phyloP scores from a whole-genome alignment of 306 rosid species.

The Malus orientalis region DNA sequence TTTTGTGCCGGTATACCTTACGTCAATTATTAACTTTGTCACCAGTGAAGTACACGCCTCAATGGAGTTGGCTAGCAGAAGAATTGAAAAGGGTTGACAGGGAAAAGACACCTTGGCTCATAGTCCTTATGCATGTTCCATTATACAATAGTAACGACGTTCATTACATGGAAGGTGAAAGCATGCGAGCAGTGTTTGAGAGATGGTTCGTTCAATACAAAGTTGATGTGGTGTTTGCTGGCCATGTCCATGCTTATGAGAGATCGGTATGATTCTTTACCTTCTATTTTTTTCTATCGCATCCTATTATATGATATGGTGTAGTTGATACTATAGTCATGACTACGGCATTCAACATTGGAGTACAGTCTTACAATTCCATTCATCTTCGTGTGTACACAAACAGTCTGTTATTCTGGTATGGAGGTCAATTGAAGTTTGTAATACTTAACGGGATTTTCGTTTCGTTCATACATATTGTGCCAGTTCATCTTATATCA shows the following conservation, averaged over 20 bases:
- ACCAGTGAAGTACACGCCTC: slow-evolving; percentile 93
- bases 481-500: neutral
- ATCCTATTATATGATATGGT: neutral
- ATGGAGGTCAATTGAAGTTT: neutral
- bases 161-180: slow-evolving; percentile 94
- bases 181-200: slow-evolving; percentile 77
- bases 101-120: slow-evolving; percentile 92
- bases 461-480: neutral
- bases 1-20: neutral
- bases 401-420: neutral
- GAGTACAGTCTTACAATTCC: neutral
- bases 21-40: neutral
- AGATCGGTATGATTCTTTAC: slow-evolving; percentile 63
- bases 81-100: slow-evolving; percentile 74
- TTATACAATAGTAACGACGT: slow-evolving; percentile 74
- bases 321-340: neutral
- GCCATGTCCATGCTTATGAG: slow-evolving; percentile 98
- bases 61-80: slow-evolving; percentile 56
- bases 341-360: neutral
- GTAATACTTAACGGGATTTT: neutral
- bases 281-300: too few species aligned
- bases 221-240: slow-evolving; percentile 88
- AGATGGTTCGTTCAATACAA: slow-evolving; percentile 71
- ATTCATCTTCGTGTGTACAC: neutral
- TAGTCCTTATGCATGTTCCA: slow-evolving; percentile 87